Base-by-base conservation (phyloP, 2,329 filamentous ascomycete genomes). In the Lachnellula hyalina region DNA sequence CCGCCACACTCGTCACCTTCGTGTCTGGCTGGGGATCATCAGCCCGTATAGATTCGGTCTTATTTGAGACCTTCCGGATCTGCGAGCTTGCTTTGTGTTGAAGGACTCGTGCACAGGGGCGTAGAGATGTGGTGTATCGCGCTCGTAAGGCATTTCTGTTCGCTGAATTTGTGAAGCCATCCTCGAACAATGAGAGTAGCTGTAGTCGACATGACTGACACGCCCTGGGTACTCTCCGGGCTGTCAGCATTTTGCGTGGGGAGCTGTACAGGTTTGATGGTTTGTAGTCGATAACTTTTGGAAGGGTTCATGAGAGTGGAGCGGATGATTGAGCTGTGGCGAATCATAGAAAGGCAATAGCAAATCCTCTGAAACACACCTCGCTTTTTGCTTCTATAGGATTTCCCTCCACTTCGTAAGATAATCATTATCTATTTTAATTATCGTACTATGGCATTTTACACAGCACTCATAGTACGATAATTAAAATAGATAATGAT, bases 181-280 rank as follows among this genome's bases (percentile, higher is more conserved):
- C 55, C 54, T 71, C 66, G 44, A 71, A 69, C 0, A 72, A 54
- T 5, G 63, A 60, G 23, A 67, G 63, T 0, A 73, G 63, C 42
- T 69, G 69, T 17, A 64, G 60, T 49, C 68, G 66, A 56, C 69
- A 72, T 57, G 67, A 67, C 51, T 66, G 66, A 50, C 69, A 72
- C 35, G 64, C 65, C 38, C 56, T 56, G 9, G 64, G 66, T 34
- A 59, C 55, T 46, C 64, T 66, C 11, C 61, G 64, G 28, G 62
- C 62, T 11, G 59, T 63, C 55, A 69, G 55, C 67, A 69, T 69
- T 19, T 38, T 55, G 46, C 38, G n/a, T 40, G 36, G 15, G n/a
- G 47, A 17, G 23, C 38, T 46, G 25, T 23, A 15, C 12, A 51
- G 36, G 40, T 7, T 35, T 51, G 49, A n/a, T 25, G 14, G 36